Evolutionary conservation across 192 early-diverging fungal genomes (phyloP).

Genomic region (Chytriomyces sp.): DNA sequence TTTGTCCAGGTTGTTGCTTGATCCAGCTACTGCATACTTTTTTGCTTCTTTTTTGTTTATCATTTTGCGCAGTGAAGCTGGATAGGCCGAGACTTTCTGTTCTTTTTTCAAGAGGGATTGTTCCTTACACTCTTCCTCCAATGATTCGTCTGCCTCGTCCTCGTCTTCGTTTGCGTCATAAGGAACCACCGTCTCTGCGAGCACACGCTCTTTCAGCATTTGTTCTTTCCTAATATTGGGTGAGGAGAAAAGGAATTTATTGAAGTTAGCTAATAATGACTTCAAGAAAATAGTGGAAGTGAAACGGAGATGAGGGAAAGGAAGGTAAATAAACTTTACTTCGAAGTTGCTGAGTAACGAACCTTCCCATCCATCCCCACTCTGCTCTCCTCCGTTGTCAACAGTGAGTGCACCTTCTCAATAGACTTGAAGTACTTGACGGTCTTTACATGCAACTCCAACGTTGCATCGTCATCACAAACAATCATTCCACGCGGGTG

Average conservation of each 20-base stretch:
- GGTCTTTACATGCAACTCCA: constrained; percentile 88
- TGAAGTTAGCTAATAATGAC: too few species aligned
- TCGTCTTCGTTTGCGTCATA: constrained; percentile 33
- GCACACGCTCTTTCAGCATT: constrained; percentile 10
- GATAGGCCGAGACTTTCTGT: constrained; percentile 26
- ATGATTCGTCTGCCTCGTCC: constrained; percentile 24
- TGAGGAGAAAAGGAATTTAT: too few species aligned
- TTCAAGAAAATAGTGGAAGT: too few species aligned
- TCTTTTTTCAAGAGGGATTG: not conserved
- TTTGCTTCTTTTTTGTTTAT: constrained; percentile 58
- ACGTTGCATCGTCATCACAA: constrained; percentile 85
- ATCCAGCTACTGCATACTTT: constrained; percentile 45
- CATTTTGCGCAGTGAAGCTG: constrained; percentile 7
- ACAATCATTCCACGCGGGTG: constrained; percentile 80
- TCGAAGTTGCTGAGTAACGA: not conserved
- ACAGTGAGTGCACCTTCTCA: constrained; percentile 73
- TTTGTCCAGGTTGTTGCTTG: constrained; percentile 43
- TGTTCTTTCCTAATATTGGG: constrained; percentile 18
- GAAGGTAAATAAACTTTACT: not conserved
- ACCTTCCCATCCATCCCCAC: constrained; percentile 27
- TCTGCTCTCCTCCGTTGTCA: constrained; percentile 13
- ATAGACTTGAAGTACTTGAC: constrained; percentile 88
- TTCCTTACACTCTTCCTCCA: constrained; percentile 22
- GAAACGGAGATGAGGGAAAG: not conserved
- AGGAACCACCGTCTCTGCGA: not conserved